Conservation (phyloP, 1,284 basidiomycete genomes). For the Cryptococcus hybrid region DNA sequence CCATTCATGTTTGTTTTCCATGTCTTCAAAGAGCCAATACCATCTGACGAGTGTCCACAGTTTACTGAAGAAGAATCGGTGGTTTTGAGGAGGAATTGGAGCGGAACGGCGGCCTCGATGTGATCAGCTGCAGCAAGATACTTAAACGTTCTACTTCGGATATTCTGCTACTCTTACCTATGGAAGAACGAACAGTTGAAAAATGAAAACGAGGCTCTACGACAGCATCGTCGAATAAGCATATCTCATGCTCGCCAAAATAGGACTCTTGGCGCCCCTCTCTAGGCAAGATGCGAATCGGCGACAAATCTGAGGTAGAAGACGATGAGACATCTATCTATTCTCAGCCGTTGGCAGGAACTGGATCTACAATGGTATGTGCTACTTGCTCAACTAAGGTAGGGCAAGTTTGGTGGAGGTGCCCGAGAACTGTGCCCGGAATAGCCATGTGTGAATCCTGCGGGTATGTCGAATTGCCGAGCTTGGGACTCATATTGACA, state of each 20-base stretch:
- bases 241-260: slow-evolving; percentile 38
- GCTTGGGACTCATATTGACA: background rate
- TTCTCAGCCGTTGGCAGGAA: too few relatives aligned
- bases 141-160: slow-evolving; percentile 42
- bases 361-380: slow-evolving; percentile 56
- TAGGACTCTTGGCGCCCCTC: slow-evolving; percentile 44
- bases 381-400: slow-evolving; percentile 74
- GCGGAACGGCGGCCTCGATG: slow-evolving; percentile 45
- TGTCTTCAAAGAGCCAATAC: background rate
- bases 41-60: slow-evolving; percentile 11
- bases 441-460: slow-evolving; percentile 77
- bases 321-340: slow-evolving; percentile 16
- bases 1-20: slow-evolving; percentile 28
- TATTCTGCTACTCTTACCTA: slow-evolving; percentile 48
- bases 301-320: too few relatives aligned
- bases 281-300: slow-evolving; percentile 35
- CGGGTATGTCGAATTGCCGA: slow-evolving; percentile 58
- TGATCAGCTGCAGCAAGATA: slow-evolving; percentile 37
- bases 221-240: slow-evolving; percentile 39
- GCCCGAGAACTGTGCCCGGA: slow-evolving; percentile 66
- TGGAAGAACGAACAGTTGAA: slow-evolving; percentile 49
- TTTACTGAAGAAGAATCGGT: slow-evolving; percentile 32
- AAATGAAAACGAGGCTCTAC: slow-evolving; percentile 43
- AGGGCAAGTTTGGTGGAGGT: slow-evolving; percentile 78
- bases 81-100: slow-evolving; percentile 42